Evolutionary conservation across 75 land plant genomes (phyloP).

Genomic region (Picea sitchensis): DNA sequence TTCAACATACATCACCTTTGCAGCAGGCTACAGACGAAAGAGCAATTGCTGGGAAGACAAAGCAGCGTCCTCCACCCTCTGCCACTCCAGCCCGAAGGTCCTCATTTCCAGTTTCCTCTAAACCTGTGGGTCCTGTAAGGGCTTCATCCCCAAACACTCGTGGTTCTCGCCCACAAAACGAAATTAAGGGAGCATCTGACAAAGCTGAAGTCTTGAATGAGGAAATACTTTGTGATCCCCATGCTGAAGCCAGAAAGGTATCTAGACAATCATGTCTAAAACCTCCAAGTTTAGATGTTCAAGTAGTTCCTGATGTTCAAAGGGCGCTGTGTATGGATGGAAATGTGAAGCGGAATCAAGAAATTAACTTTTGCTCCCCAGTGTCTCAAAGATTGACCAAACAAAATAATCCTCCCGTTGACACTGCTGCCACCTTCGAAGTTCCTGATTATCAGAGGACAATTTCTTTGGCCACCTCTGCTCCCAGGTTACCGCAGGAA

Average conservation of each 20-base stretch:
- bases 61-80: slow-evolving; percentile 28
- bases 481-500: not conserved
- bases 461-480: not conserved
- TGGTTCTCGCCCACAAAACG: not conserved
- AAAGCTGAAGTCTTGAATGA: not conserved
- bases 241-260: not conserved
- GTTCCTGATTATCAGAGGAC: not conserved
- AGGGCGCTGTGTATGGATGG: not conserved
- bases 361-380: not conserved
- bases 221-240: not conserved
- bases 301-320: not conserved
- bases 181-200: slow-evolving; percentile 4
- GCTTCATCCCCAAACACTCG: slow-evolving; percentile 7
- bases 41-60: slow-evolving; percentile 18
- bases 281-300: slow-evolving; percentile 3
- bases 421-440: not conserved
- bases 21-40: slow-evolving; percentile 35
- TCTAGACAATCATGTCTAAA: not conserved
- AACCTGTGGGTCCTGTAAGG: slow-evolving; percentile 22
- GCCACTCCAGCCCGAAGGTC: slow-evolving; percentile 17
- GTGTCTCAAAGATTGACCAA: not conserved
- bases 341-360: not conserved
- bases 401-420: not conserved
- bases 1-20: slow-evolving; percentile 19
- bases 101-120: slow-evolving; percentile 29